phyloP scores from a whole-genome alignment of 345 rosid species.

The Gossypium thurberi region DNA sequence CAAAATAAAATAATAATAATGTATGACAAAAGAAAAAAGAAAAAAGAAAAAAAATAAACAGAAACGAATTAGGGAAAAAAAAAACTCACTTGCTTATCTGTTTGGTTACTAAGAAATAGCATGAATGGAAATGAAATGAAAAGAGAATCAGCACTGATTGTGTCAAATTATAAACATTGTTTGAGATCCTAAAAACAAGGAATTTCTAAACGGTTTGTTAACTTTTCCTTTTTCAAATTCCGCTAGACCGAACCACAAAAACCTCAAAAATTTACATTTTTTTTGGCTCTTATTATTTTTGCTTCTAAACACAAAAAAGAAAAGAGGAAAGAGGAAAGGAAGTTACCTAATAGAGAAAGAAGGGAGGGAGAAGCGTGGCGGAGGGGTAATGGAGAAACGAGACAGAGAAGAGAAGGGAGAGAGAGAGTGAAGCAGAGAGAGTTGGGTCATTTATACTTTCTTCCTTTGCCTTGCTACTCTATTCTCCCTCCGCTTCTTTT shows the following conservation, averaged over 20 bases:
- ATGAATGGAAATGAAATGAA: background rate
- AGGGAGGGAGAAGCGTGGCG: background rate
- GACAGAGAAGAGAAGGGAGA: background rate
- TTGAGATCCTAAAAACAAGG: background rate
- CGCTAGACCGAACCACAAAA: background rate
- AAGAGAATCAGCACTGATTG: background rate
- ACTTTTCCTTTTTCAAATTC: background rate
- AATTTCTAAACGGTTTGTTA: background rate
- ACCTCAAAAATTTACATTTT: background rate
- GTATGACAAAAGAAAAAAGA: background rate
- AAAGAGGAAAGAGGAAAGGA: background rate
- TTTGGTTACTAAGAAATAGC: background rate
- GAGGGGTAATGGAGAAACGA: background rate
- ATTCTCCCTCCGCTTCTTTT: background rate
- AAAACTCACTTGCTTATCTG: background rate
- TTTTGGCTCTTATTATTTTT: background rate
- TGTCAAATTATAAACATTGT: background rate
- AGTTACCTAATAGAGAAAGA: background rate
- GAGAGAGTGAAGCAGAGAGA: background rate
- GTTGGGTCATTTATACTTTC: background rate
- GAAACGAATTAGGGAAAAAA: background rate
- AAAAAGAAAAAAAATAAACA: background rate
- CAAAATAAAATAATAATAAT: background rate
- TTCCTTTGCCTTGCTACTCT: background rate
- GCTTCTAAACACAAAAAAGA: background rate